A percentile compares a stretch with the other conserved stretches of the same genome.
These are phyloP conservation scores for Suhomyces sp. DNA, from an alignment of 805 yeast species.

Conservation along the genomic window DNA sequence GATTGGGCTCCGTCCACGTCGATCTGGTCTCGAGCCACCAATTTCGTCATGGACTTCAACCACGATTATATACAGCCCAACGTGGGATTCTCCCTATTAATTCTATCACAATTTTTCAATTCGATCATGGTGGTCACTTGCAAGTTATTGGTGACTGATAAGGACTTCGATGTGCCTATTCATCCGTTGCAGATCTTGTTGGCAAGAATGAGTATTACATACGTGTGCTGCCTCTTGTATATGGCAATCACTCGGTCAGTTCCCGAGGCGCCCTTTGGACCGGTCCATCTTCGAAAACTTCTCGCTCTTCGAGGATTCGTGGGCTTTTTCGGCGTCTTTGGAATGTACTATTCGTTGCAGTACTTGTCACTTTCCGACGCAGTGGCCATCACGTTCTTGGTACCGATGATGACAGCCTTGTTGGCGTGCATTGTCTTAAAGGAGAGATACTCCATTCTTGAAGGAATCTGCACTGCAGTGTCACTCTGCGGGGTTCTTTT, in stretches of 20 bases:
- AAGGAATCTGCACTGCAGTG: conserved; percentile 63
- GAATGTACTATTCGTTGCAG: conserved; percentile 70
- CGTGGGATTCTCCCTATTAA: conserved; percentile 55
- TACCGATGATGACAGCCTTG: conserved; percentile 74
- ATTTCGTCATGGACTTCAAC: not conserved
- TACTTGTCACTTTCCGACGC: conserved; percentile 79
- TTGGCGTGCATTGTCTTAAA: conserved; percentile 65
- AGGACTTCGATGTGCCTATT: conserved; percentile 55
- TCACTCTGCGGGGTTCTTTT: conserved; percentile 75
- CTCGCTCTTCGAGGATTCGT: conserved; percentile 61
- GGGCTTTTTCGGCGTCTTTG: conserved; percentile 76
- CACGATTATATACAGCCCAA: conserved; percentile 27
- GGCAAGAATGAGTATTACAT: conserved; percentile 74
- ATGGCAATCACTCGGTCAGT: conserved; percentile 49
- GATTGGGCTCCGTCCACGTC: not conserved
- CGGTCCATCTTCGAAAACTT: conserved; percentile 50
- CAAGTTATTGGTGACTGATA: conserved; percentile 67
- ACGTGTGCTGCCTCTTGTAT: conserved; percentile 52
- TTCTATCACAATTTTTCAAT: conserved; percentile 69
- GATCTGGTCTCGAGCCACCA: not conserved
- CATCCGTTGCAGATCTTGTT: conserved; percentile 78
- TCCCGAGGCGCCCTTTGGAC: conserved; percentile 69
- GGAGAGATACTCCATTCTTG: conserved; percentile 64
- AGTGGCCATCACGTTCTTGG: conserved; percentile 71
- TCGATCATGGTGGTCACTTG: conserved; percentile 75